These are phyloP conservation scores for Plasmodium adleri DNA, from an alignment of 169 alveolate species.

Conservation along the genomic window DNA sequence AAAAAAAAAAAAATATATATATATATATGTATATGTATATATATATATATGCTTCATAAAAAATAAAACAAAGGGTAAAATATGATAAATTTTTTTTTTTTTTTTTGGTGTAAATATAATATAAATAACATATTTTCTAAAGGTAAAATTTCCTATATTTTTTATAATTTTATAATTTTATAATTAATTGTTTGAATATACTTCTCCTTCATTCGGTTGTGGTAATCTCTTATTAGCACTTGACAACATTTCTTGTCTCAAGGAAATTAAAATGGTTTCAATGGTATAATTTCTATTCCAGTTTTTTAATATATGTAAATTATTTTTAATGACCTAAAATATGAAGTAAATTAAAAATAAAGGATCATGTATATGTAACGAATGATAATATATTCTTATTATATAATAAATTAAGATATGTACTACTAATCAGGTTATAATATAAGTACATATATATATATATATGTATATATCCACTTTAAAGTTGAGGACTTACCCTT, in stretches of 20 bases:
- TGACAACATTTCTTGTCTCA: constrained; percentile 94
- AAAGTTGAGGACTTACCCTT: constrained; percentile 76
- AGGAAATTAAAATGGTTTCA: constrained; percentile 92
- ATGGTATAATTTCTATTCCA: constrained; percentile 94
- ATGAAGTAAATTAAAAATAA: neutral
- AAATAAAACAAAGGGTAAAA: neutral
- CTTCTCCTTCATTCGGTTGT: constrained; percentile 98
- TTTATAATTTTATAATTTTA: neutral
- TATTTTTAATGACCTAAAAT: constrained; percentile 82
- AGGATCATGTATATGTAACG: neutral
- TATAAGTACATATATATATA: too few species aligned
- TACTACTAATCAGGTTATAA: too few species aligned
- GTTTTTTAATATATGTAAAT: constrained; percentile 89
- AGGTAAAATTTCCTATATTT: neutral
- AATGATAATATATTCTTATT: neutral
- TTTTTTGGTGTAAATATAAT: neutral
- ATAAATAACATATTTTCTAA: neutral
- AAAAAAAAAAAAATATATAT: constrained; percentile 11
- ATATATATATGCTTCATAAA: constrained; percentile 4
- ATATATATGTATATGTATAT: neutral
- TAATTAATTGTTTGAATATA: constrained; percentile 77
- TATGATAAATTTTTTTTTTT: neutral
- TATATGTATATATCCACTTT: too few species aligned
- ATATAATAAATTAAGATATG: constrained; percentile 54
- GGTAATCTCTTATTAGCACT: constrained; percentile 91